Conservation (phyloP, 1,139 yeast genomes). For the Pneumocystis murina region DNA sequence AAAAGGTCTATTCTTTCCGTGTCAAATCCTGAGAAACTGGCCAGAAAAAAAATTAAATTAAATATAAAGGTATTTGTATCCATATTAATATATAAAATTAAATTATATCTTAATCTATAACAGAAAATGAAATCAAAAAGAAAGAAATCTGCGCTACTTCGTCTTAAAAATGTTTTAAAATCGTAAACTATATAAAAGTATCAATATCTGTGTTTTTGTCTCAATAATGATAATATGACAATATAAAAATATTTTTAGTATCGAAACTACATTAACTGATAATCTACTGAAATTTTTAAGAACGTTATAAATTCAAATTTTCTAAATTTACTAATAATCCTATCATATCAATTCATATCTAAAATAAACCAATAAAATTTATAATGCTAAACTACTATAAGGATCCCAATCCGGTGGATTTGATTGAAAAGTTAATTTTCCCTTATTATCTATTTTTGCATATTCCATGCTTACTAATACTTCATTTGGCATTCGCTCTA, state of each 20-base stretch:
- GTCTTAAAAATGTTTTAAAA: neutral
- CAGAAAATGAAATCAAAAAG: neutral
- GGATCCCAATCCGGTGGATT: neutral
- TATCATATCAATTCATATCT: neutral
- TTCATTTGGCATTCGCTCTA: conserved; percentile 22
- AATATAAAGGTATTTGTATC: neutral
- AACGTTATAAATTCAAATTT: neutral
- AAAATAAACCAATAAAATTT: neutral
- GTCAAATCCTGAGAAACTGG: conserved; percentile 49
- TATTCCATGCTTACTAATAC: neutral
- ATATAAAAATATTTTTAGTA: neutral
- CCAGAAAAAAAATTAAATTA: neutral
- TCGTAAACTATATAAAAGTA: neutral
- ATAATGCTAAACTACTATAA: neutral
- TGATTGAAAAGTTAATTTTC: neutral
- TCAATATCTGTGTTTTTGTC: neutral
- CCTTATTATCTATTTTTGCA: neutral
- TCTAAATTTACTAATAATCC: neutral
- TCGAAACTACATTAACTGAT: neutral
- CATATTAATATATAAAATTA: neutral
- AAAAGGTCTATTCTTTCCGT: conserved; percentile 66
- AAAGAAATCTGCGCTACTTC: neutral
- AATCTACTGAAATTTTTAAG: neutral
- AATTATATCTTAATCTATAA: neutral
- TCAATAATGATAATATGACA: neutral